Conservation (phyloP, 495 filamentous ascomycete genomes). For the Daldinia childiae region DNA sequence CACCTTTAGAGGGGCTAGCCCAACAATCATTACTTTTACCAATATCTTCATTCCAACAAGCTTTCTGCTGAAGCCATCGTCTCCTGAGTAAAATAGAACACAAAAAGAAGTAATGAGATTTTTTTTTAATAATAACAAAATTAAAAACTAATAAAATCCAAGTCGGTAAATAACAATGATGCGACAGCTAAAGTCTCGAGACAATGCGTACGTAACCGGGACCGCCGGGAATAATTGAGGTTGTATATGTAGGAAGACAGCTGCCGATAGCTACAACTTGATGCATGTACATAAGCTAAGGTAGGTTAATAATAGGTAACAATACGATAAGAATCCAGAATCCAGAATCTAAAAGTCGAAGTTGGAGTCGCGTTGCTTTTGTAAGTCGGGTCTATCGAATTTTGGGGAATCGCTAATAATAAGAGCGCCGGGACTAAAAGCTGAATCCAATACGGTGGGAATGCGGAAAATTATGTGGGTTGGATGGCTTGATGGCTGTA, state of each 20-base stretch:
- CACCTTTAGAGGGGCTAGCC: slow-evolving; percentile 7
- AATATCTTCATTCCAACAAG: slow-evolving; percentile 1
- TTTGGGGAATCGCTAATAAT: slow-evolving; percentile 19
- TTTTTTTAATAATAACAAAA: neutral
- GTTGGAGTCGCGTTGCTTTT: neutral
- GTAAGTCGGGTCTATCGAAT: neutral
- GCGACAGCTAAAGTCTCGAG: slow-evolving; percentile 22
- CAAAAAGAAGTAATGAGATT: neutral
- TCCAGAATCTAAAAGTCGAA: no score
- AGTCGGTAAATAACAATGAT: slow-evolving; percentile 23
- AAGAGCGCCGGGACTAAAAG: slow-evolving; percentile 28
- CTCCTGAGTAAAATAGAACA: neutral
- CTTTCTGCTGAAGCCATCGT: slow-evolving; percentile 28
- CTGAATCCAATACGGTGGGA: slow-evolving; percentile 27
- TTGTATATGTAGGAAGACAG: slow-evolving; percentile 1
- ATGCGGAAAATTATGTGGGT: slow-evolving; percentile 30
- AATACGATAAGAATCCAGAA: slow-evolving; percentile 1
- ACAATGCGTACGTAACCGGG: slow-evolving; percentile 26
- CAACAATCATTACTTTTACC: slow-evolving; percentile 29
- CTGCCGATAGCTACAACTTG: neutral
- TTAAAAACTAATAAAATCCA: slow-evolving; percentile 1
- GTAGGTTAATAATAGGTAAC: slow-evolving; percentile 13
- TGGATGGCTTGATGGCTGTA: neutral
- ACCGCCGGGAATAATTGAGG: slow-evolving; percentile 32
- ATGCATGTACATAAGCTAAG: neutral